Base-by-base conservation (phyloP, 2,329 filamentous ascomycete species). In the Scedosporium apiospermum region DNA sequence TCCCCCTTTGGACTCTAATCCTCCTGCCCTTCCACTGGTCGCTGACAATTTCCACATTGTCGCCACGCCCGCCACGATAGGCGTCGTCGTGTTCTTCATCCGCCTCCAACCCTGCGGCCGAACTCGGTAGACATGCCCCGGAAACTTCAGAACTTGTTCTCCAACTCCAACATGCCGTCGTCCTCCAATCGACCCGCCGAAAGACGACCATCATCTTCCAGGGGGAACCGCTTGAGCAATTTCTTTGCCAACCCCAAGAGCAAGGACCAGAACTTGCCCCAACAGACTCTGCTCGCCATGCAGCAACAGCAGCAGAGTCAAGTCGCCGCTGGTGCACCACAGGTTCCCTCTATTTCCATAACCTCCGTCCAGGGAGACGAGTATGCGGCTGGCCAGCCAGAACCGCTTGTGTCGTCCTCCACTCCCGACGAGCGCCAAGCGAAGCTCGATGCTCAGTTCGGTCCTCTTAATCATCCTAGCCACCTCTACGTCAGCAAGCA, bases 401-500 rank as follows among this genome's bases (percentile, higher is more conserved):
- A 93, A 71, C 92, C 95, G 34, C 60, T 62, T 23, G 60, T 62
- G 44, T 62, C 60, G 26, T 90, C 90, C 63, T 90, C 91, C 6
- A 88, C 87, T n/a, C 89, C 89, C 71, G 93, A 98, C 76, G 83
- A 88, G 57, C 85, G 85, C 65, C 83, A 91, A 73, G 88, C 88
- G 64, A 88, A 87, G 71, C 84, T 88, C 69, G 90, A 98, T 71
- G 89, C 93, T 42, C 92, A 98, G 72, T 99, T 98, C 71, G 95
- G 90, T 12, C 93, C 93, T 16, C 80, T 98, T 59, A 82, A 87
- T 67, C 88, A 91, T 67, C 84, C 87, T 60, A 88, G 83, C 70
- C 93, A 99, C 76, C 84, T 90, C 72, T 96, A 97, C 78, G 88
- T 90, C 66, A 97, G 93, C 80, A 86, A 89, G 74, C 92, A 96